These are phyloP conservation scores for Leishmania gerbilli DNA, from an alignment of 208 protist species.

Conservation along the genomic window DNA sequence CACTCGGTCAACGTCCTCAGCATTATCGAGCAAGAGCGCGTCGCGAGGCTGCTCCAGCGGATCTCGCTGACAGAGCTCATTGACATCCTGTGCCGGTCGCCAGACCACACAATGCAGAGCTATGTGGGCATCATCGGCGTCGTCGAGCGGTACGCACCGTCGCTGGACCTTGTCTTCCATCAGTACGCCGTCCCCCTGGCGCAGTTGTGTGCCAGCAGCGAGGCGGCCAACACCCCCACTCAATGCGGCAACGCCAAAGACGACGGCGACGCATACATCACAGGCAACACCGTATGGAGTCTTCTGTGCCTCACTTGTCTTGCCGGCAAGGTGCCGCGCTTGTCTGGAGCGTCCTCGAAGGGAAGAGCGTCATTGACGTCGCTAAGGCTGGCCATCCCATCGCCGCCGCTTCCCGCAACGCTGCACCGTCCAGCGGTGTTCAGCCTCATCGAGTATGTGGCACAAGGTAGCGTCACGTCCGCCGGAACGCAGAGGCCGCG, in stretches of 20 bases:
- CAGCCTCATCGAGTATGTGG: constrained; percentile 62
- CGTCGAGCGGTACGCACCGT: constrained; percentile 55
- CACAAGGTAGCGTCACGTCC: constrained; percentile 18
- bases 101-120: constrained; percentile 33
- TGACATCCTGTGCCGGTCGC: constrained; percentile 54
- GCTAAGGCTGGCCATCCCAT: neutral
- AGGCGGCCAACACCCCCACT: neutral
- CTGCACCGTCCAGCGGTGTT: constrained; percentile 66
- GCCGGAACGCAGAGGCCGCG: neutral
- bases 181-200: constrained; percentile 42
- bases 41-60: constrained; percentile 38
- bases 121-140: constrained; percentile 53
- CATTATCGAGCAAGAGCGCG: constrained; percentile 55
- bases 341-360: constrained; percentile 8
- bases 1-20: constrained; percentile 30
- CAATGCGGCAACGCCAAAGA: neutral
- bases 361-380: neutral
- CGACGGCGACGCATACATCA: constrained; percentile 31
- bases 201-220: constrained; percentile 15
- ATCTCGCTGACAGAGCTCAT: constrained; percentile 51
- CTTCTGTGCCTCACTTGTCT: constrained; percentile 60
- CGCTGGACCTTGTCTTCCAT: constrained; percentile 54
- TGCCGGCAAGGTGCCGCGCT: constrained; percentile 36
- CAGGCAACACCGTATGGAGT: constrained; percentile 57
- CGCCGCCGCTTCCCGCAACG: constrained; percentile 29